Conservation (phyloP, 129 eudicot species). For the Helianthus tuberosus region DNA sequence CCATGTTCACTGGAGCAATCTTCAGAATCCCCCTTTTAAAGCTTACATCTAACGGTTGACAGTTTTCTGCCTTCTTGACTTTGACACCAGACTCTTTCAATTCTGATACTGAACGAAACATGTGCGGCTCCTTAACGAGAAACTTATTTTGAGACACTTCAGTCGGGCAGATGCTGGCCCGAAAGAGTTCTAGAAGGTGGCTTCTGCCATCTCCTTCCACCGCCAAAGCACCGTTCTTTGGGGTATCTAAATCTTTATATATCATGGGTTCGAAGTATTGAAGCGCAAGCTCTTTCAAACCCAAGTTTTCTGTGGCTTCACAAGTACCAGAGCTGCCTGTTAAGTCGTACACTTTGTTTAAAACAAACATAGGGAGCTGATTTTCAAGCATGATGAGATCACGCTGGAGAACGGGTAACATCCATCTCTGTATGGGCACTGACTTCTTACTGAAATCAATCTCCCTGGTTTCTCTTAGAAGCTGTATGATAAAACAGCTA, state of each 20-base stretch:
- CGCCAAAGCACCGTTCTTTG: not conserved
- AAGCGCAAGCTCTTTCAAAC: slow-evolving; percentile 27
- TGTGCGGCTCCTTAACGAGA: no score
- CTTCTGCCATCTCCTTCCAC: not conserved
- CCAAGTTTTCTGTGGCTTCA: not conserved
- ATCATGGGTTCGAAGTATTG: slow-evolving; percentile 12
- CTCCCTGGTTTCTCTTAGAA: no score
- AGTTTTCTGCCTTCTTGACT: slow-evolving; percentile 15
- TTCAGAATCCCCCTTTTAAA: slow-evolving; percentile 31
- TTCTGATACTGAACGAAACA: slow-evolving; percentile 5
- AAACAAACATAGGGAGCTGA: not conserved
- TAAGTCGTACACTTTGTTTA: no score
- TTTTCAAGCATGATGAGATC: slow-evolving; percentile 47
- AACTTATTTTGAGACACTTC: no score
- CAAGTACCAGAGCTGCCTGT: not conserved
- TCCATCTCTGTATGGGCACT: slow-evolving; percentile 24
- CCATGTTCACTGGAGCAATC: slow-evolving; percentile 38
- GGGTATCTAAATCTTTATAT: slow-evolving; percentile 16
- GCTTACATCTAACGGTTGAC: slow-evolving; percentile 20
- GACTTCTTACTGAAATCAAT: not conserved
- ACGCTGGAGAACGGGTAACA: slow-evolving; percentile 40
- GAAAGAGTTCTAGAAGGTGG: slow-evolving; percentile 36
- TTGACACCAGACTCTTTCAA: not conserved
- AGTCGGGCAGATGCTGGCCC: slow-evolving; percentile 19
- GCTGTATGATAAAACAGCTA: no score